These are phyloP conservation scores for Cercis canadensis DNA, from an alignment of 306 rosid genomes.

Conservation along the genomic window DNA sequence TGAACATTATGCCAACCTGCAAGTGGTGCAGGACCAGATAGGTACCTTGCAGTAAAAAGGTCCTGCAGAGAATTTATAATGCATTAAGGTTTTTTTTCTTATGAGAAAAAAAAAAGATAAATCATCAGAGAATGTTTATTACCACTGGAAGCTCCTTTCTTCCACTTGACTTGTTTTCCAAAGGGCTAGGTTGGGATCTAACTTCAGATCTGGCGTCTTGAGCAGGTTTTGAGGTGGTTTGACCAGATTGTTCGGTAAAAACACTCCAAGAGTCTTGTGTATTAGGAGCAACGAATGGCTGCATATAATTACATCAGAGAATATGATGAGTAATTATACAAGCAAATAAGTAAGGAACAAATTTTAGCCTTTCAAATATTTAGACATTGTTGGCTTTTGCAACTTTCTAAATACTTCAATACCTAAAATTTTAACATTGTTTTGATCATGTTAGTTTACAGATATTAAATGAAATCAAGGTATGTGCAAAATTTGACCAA, in stretches of 20 bases:
- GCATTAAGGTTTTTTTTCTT: conserved; percentile 5
- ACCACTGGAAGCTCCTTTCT: conserved; percentile 83
- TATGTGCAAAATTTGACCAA: neutral
- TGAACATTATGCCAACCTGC: conserved; percentile 65
- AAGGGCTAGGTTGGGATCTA: conserved; percentile 37
- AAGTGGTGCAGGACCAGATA: conserved; percentile 49
- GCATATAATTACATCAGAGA: conserved; percentile 32
- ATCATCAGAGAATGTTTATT: conserved; percentile 29
- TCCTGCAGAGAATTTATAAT: conserved; percentile 61
- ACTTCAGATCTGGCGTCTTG: conserved; percentile 41
- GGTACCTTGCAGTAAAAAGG: conserved; percentile 63
- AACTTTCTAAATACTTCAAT: neutral
- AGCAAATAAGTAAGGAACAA: conserved; percentile 8
- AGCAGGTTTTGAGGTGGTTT: conserved; percentile 46
- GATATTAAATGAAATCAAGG: neutral
- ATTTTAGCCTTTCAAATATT: neutral
- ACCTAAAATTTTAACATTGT: neutral
- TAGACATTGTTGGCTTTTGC: conserved; percentile 8
- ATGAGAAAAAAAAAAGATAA: conserved; percentile 8
- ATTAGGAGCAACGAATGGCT: conserved; percentile 43
- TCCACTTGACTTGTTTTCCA: conserved; percentile 46
- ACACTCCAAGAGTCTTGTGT: conserved; percentile 42
- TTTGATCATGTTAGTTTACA: neutral
- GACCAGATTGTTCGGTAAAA: conserved; percentile 43
- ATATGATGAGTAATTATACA: conserved; percentile 18